Evolutionary conservation across 2,329 filamentous ascomycete species (phyloP).

Genomic region (Beauveria sp.): DNA sequence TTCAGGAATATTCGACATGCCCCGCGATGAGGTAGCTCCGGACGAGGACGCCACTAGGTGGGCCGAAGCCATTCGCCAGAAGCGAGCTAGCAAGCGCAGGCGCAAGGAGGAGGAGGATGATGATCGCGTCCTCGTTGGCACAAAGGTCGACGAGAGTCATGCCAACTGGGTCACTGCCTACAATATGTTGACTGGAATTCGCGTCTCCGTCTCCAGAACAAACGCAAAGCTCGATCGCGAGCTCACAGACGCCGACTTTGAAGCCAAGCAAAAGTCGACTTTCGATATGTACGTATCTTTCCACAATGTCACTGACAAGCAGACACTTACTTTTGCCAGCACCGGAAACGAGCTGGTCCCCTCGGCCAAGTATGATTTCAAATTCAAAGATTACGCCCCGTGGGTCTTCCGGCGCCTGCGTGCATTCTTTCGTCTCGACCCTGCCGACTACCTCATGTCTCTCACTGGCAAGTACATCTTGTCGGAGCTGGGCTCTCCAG

Average conservation of each 20-base stretch:
- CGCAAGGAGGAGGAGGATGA: slow-evolving; percentile 83
- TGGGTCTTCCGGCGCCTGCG: slow-evolving; percentile 97
- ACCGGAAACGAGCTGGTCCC: slow-evolving; percentile 96
- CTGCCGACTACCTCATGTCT: slow-evolving; percentile 96
- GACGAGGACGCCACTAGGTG: slow-evolving; percentile 89
- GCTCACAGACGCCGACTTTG: slow-evolving; percentile 85
- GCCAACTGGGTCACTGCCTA: slow-evolving; percentile 97
- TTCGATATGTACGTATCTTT: slow-evolving; percentile 77
- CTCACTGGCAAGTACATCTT: slow-evolving; percentile 97
- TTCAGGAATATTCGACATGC: slow-evolving; percentile 69
- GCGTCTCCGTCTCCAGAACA: slow-evolving; percentile 89
- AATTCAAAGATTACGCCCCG: slow-evolving; percentile 99
- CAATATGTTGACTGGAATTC: slow-evolving; percentile 98
- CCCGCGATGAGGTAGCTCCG: slow-evolving; percentile 72
- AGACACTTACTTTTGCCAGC: slow-evolving; percentile 34
- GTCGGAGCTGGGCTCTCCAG: slow-evolving; percentile 91
- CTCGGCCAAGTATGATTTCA: slow-evolving; percentile 99
- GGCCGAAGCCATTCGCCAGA: slow-evolving; percentile 89
- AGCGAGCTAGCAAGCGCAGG: slow-evolving; percentile 78
- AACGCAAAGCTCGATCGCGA: slow-evolving; percentile 94
- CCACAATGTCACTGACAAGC: not conserved
- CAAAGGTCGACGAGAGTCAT: slow-evolving; percentile 95
- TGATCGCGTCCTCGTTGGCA: slow-evolving; percentile 89
- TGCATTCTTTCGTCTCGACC: slow-evolving; percentile 80
- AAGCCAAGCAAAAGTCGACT: slow-evolving; percentile 92